Percentiles rank a stretch among this genome's conserved stretches.
These are phyloP conservation scores for Geotrichum australiense DNA, from an alignment of 1,139 yeast genomes.

Conservation along the genomic window DNA sequence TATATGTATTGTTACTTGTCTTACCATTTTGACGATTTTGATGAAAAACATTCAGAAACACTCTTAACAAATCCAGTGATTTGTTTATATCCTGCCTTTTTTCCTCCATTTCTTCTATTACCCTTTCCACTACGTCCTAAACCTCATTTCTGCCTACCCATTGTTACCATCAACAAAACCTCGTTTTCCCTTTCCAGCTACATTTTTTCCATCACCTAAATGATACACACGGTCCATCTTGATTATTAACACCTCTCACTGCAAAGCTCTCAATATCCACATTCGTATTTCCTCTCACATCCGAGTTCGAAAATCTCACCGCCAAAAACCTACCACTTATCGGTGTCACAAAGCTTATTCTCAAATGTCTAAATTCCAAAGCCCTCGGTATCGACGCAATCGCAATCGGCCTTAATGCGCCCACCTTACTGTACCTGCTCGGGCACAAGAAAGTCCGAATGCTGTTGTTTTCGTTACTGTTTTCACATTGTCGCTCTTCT, in stretches of 20 bases:
- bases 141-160: too few relatives aligned
- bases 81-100: too few relatives aligned
- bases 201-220: too few relatives aligned
- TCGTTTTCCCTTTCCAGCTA: too few relatives aligned
- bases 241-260: conserved; percentile 13
- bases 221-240: conserved; percentile 1
- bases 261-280: conserved; percentile 20
- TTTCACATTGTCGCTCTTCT: too few relatives aligned
- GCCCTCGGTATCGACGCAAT: conserved; percentile 16
- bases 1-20: too few relatives aligned
- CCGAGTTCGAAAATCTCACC: conserved; percentile 15
- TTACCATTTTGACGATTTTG: too few relatives aligned
- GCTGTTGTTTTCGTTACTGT: neutral
- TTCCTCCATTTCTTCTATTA: too few relatives aligned
- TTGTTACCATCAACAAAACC: too few relatives aligned
- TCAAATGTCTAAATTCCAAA: conserved; percentile 16
- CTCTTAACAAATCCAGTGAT: too few relatives aligned
- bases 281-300: conserved; percentile 12
- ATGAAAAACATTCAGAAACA: too few relatives aligned
- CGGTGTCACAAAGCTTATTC: conserved; percentile 15
- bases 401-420: conserved; percentile 18
- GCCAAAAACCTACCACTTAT: conserved; percentile 17
- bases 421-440: conserved; percentile 6
- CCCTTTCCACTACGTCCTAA: too few relatives aligned
- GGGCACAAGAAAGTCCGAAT: conserved; percentile 4